Evolutionary conservation across 495 filamentous ascomycete genomes (phyloP), one percentile per base, ranked within the genome.

Genomic region (Podospora conica): DNA sequence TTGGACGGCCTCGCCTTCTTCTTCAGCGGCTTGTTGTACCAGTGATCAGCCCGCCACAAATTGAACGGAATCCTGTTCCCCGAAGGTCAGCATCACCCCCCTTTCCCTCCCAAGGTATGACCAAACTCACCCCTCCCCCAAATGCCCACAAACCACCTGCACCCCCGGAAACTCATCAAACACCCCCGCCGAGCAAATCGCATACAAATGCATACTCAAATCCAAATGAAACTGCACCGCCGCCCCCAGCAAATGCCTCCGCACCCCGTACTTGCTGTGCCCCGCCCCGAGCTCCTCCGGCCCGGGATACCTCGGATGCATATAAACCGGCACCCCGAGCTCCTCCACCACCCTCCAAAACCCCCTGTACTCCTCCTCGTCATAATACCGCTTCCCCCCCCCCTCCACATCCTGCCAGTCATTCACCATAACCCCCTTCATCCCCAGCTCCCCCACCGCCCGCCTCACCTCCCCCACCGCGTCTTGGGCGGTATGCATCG

Each of bases 281-380:
- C 70, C 70, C 3, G 27, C 29, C 20, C 33, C 28, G 20, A 77
- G 60, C 15, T 79, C 75, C 40, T 67, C 64, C 1, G 63, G 66
- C 0, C 79, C 83, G 6, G 75, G 74, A 61, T 77, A 77, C 18
- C 76, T 68, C 0, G 87, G 87, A 70, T 90, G 86, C 9, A 90
- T 75, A 69, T 90, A 90, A 6, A 90, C 76, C 0, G 86, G 86
- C 3, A 87, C 87, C 54, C 84, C 81, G n/a, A 90, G 80, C 65
- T 87, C 83, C 3, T 79, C 78, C 29, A 81, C 78, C 0, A 79
- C 79, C 28, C 76, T 63, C 86, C 86, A 88, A 76, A 88, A 90
- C 9, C 79, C 70, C 60, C 86, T 79, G 74, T 83, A 88, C 33
- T 79, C 77, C 1, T 77, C 71, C 29, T 80, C 76, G 65, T 88